A percentile compares a stretch with the other conserved stretches of the same genome.
phyloP scores from a whole-genome alignment of 257 asterid species.

The Solanum clarkiae region DNA sequence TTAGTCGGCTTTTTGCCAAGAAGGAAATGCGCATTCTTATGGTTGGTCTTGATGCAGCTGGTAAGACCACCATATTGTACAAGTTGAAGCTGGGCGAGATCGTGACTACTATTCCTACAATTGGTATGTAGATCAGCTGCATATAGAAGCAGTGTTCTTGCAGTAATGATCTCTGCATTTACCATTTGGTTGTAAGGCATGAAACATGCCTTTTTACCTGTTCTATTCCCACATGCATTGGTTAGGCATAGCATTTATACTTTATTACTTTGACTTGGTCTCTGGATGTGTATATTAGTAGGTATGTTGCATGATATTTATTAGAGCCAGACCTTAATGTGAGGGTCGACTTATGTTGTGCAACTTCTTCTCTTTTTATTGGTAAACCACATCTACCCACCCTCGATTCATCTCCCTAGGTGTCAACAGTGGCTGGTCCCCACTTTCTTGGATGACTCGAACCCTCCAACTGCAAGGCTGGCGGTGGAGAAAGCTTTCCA shows the following conservation, averaged over 20 bases:
- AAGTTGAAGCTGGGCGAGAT: conserved; percentile 97
- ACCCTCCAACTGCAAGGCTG: not conserved
- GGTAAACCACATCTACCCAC: not conserved
- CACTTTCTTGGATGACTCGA: not conserved
- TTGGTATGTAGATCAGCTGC: conserved; percentile 35
- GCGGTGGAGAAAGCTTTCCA: not conserved
- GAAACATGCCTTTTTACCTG: not conserved
- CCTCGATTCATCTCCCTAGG: not conserved
- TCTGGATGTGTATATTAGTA: not conserved
- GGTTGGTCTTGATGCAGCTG: conserved; percentile 97
- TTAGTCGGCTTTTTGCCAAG: conserved; percentile 87
- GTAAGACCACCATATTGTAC: conserved; percentile 91
- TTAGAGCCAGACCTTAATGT: not conserved
- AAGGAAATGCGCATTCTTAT: conserved; percentile 84
- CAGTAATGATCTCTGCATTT: not conserved
- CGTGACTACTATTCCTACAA: conserved; percentile 90
- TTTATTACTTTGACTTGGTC: not conserved
- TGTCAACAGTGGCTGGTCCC: not conserved
- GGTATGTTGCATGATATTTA: not conserved
- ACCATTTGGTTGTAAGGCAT: not conserved
- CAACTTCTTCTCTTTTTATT: not conserved
- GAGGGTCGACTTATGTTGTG: not conserved
- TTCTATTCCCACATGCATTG: not conserved
- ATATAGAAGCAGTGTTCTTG: not conserved
- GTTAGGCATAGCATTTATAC: not conserved